Evolutionary conservation across 2,329 filamentous ascomycete species (phyloP), one percentile per base, ranked within the genome.

Genomic region (Cercospora nicotianae): DNA sequence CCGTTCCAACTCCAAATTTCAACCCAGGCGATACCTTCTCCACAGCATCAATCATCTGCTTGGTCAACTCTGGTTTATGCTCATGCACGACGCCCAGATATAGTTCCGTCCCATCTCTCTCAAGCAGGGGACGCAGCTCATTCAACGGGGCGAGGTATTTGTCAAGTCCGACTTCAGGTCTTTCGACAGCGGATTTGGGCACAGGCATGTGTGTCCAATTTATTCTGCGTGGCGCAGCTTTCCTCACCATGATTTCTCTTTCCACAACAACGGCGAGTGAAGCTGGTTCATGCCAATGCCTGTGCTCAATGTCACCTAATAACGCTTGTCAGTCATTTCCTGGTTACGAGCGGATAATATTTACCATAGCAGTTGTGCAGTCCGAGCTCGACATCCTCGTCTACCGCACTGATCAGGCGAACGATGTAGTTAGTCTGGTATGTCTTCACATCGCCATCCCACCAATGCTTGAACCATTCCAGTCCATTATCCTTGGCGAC

Each of bases 321-420:
- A 12, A 7, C 2, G 4, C 20, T 12, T 1, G 42, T 58, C 31
- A 59, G 51, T n/a, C 1, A 57, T 2, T 39, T 53, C 48, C 2
- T 28, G 9, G 48, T 0, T 12, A 3, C 2, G 9, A 8, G 48
- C 20, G 2, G 2, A 10, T 7, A 7, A n/a, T 1, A 36, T 13
- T 62, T 42, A 64, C 83, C 83, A 70, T 84, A 84, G 74, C 83
- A 85, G 20, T 84, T 76, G 71, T 84, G 83, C 33, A 82, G 77
- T 0, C 81, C 83, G 64, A 84, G 57, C 45, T 81, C 77, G 1
- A 83, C 79, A 67, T 78, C 76, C 5, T 72, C 33, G 36, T 77
- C 73, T 4, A 83, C 75, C 8, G 71, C 70, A 7, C 71, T 69
- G 6, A 76, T 74, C 64, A 82, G 69, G 2, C 75, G 71, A 2